Conservation (phyloP, 2,329 filamentous ascomycete species). For the Xylogone sp. region DNA sequence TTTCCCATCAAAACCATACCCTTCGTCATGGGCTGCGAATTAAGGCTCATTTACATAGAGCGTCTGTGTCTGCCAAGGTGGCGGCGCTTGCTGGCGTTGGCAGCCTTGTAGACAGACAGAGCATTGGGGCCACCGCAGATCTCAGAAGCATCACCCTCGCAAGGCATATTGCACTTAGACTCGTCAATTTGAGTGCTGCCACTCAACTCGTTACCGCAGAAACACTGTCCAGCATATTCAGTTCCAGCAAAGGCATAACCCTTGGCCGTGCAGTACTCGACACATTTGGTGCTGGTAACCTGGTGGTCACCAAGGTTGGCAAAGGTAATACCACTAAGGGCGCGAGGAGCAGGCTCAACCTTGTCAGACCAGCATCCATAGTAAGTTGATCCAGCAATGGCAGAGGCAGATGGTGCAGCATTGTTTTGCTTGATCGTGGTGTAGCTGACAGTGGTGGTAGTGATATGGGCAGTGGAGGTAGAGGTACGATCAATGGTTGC, state of each 20-base stretch:
- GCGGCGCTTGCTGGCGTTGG: conserved; percentile 17
- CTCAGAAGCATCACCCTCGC: conserved; percentile 43
- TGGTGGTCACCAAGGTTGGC: conserved; percentile 34
- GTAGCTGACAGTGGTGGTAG: conserved; percentile 44
- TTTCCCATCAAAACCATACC: neutral
- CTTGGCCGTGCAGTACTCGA: conserved; percentile 41
- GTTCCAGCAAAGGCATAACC: conserved; percentile 46
- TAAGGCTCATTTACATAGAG: neutral
- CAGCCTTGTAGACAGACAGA: conserved; percentile 40
- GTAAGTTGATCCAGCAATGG: conserved; percentile 32
- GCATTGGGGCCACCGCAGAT: conserved; percentile 47
- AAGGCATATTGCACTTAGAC: conserved; percentile 42
- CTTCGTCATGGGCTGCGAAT: neutral
- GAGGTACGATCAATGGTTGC: conserved; percentile 31
- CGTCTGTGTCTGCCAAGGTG: neutral
- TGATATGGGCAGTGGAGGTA: conserved; percentile 25
- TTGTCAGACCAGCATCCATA: conserved; percentile 41
- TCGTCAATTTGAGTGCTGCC: conserved; percentile 40
- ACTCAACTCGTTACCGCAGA: conserved; percentile 39
- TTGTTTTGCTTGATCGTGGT: conserved; percentile 19
- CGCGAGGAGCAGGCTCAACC: conserved; percentile 24
- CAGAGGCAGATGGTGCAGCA: conserved; percentile 20
- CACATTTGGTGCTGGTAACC: conserved; percentile 42
- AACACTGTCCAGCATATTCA: conserved; percentile 45
- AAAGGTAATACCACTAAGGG: conserved; percentile 35